A percentile compares a stretch with the other conserved stretches of the same genome.
Conservation (phyloP, 352 stramenopile species). For the Pythium volutum region DNA sequence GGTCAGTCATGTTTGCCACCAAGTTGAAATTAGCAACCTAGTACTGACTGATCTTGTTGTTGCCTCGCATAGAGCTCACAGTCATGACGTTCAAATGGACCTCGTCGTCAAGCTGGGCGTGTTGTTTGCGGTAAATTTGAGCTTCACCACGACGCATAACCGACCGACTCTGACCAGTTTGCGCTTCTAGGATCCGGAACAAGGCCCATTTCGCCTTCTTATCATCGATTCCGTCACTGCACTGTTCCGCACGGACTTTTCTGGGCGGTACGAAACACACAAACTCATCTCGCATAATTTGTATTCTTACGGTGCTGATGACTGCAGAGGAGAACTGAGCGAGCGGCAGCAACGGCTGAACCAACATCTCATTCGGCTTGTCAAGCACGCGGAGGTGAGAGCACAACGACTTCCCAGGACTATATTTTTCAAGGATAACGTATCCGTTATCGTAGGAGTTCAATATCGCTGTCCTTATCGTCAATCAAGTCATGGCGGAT, state of each 20-base stretch:
- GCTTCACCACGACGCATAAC: neutral
- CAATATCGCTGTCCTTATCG: conserved; percentile 91
- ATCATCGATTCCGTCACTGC: conserved; percentile 87
- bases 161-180: neutral
- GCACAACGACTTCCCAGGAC: neutral
- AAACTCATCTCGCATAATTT: neutral
- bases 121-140: conserved; percentile 57
- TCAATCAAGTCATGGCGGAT: conserved; percentile 92
- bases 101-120: conserved; percentile 73
- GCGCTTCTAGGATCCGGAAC: conserved; percentile 31
- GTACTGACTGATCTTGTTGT: conserved; percentile 6
- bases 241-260: conserved; percentile 79
- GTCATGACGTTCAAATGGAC: conserved; percentile 87
- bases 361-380: conserved; percentile 82
- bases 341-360: conserved; percentile 91
- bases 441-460: conserved; percentile 70
- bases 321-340: conserved; percentile 60
- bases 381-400: conserved; percentile 70
- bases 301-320: neutral
- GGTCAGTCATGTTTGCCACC: conserved; percentile 28
- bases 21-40: neutral
- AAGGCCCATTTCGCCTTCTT: conserved; percentile 52
- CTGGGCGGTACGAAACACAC: conserved; percentile 32
- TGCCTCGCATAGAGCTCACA: conserved; percentile 67
- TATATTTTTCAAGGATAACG: neutral